These are phyloP conservation scores for Termitomyces sp. DNA, from an alignment of 768 basidiomycete genomes.

Conservation along the genomic window DNA sequence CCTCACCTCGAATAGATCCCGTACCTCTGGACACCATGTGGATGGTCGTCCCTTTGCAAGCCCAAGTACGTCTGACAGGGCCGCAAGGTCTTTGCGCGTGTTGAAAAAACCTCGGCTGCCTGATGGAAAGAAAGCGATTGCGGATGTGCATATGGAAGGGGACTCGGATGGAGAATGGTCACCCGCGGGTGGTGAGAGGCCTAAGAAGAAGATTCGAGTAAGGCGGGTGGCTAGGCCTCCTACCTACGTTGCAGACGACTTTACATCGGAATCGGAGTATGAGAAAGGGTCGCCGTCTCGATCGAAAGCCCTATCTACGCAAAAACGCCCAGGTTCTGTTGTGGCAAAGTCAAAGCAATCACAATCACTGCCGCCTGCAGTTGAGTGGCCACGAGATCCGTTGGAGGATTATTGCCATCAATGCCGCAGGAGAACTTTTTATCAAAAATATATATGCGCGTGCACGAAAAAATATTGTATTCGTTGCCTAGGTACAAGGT, in stretches of 20 bases:
- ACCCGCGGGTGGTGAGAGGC: background rate
- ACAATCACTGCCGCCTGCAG: too few relatives aligned
- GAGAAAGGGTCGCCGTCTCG: background rate
- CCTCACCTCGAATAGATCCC: background rate
- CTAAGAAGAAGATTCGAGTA: background rate
- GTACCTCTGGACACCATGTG: background rate
- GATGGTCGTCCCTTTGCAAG: background rate
- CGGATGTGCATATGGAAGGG: background rate
- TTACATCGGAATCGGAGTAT: background rate
- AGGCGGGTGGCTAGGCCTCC: background rate
- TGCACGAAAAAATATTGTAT: conserved; percentile 15
- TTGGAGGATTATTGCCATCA: conserved; percentile 20
- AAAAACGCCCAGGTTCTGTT: background rate
- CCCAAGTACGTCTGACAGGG: background rate
- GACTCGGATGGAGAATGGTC: conserved; percentile 7
- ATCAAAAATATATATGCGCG: conserved; percentile 9
- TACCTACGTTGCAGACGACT: background rate
- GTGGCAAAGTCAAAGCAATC: background rate
- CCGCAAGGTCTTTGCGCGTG: background rate
- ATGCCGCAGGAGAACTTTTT: conserved; percentile 8
- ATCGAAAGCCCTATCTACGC: background rate
- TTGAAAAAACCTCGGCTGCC: background rate
- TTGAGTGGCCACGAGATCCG: conserved; percentile 7
- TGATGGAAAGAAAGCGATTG: background rate
- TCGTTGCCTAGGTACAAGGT: conserved; percentile 15